Conservation (phyloP, 306 rosid species). For the Casuarina equisetifolia region DNA sequence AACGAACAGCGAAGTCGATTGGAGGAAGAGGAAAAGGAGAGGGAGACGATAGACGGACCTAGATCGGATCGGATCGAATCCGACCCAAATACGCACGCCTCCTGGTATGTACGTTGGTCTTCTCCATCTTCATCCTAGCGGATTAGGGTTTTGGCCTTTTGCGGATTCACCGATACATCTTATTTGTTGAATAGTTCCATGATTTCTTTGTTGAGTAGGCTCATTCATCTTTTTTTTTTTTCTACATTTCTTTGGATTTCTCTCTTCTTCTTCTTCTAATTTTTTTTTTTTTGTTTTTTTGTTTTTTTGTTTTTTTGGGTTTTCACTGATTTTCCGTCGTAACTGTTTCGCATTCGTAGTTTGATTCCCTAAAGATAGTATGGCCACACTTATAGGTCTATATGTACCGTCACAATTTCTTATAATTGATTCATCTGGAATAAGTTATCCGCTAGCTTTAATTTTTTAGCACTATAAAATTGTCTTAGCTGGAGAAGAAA, state of each 20-base stretch:
- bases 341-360: neutral
- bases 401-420: no score
- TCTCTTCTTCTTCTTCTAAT: no score
- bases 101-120: neutral
- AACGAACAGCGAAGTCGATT: neutral
- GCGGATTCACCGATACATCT: neutral
- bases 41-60: neutral
- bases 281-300: no score
- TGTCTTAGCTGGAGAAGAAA: neutral
- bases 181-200: no score
- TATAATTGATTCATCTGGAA: no score
- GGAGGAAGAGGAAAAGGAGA: neutral
- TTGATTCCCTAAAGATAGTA: neutral
- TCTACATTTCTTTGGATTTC: no score
- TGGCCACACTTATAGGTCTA: no score
- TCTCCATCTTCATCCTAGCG: neutral
- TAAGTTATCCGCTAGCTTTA: no score
- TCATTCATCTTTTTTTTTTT: no score
- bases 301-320: no score
- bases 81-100: neutral
- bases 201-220: neutral
- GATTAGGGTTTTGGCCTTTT: neutral
- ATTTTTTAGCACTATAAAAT: neutral
- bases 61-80: constrained; percentile 1
- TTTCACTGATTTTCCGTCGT: neutral